phyloP scores from a whole-genome alignment of 1,139 yeast genomes.

The Meyerozyma guilliermondii region DNA sequence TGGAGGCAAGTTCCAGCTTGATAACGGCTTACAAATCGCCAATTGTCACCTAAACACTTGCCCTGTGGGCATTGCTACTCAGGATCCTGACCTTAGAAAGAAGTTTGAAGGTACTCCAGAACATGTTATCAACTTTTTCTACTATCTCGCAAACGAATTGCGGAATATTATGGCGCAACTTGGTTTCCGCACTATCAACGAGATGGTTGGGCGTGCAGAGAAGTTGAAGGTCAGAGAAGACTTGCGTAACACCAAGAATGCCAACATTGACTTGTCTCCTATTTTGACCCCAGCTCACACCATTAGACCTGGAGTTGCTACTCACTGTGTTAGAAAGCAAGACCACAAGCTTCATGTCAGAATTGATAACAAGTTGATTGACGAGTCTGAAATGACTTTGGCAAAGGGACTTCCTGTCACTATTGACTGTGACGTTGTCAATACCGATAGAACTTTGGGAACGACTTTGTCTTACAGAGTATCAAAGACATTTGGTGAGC shows the following conservation, averaged over 20 bases:
- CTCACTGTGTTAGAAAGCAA: slow-evolving; percentile 88
- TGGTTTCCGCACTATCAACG: slow-evolving; percentile 93
- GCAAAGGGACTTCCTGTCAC: slow-evolving; percentile 94
- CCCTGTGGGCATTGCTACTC: slow-evolving; percentile 98
- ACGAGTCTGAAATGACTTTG: slow-evolving; percentile 88
- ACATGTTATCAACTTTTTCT: slow-evolving; percentile 96
- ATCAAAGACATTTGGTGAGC: slow-evolving; percentile 88
- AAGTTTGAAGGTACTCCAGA: slow-evolving; percentile 97
- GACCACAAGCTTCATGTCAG: slow-evolving; percentile 92
- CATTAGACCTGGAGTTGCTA: slow-evolving; percentile 96
- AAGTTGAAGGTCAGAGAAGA: slow-evolving; percentile 82
- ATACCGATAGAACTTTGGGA: slow-evolving; percentile 95
- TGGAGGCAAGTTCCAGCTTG: slow-evolving; percentile 3
- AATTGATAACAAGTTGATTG: slow-evolving; percentile 90
- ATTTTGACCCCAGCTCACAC: slow-evolving; percentile 95
- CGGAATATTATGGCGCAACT: slow-evolving; percentile 89
- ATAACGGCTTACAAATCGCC: neutral
- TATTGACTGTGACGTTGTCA: slow-evolving; percentile 86
- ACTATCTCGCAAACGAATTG: slow-evolving; percentile 88
- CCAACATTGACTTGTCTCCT: slow-evolving; percentile 86
- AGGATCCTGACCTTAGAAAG: slow-evolving; percentile 88
- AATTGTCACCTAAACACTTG: slow-evolving; percentile 72
- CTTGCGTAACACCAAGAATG: slow-evolving; percentile 81
- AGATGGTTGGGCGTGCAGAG: slow-evolving; percentile 97
- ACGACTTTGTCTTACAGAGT: slow-evolving; percentile 91